These are phyloP conservation scores for Hylodesmum podocarpum DNA, from an alignment of 306 rosid genomes.

Conservation along the genomic window DNA sequence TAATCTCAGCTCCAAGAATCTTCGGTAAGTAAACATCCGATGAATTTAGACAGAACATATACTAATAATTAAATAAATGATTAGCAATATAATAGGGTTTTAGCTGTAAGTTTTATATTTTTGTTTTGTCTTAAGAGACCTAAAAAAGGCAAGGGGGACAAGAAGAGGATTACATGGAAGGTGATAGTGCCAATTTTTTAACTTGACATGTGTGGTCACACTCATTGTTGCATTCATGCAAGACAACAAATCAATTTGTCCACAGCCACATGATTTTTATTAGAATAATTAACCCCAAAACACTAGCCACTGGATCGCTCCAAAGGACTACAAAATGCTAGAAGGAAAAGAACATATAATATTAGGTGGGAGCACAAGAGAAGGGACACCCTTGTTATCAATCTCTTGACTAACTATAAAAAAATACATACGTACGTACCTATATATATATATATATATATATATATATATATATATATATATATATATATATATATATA, in stretches of 20 bases:
- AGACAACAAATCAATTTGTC: conserved; percentile 69
- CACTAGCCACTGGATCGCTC: conserved; percentile 39
- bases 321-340: conserved; percentile 35
- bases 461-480: too few relatives aligned
- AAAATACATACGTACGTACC: too few relatives aligned
- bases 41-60: conserved; percentile 36
- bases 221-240: conserved; percentile 72
- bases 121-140: conserved; percentile 24
- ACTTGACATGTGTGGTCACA: conserved; percentile 66
- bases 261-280: conserved; percentile 41
- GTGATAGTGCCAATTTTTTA: conserved; percentile 48
- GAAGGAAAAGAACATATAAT: conserved; percentile 15
- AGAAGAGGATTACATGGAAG: conserved; percentile 63
- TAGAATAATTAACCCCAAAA: conserved; percentile 38
- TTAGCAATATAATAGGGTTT: conserved; percentile 44
- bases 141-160: conserved; percentile 59
- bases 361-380: conserved; percentile 34
- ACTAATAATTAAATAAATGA: conserved; percentile 36
- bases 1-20: conserved; percentile 21
- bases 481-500: too few relatives aligned
- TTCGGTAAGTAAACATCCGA: conserved; percentile 22
- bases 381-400: conserved; percentile 29
- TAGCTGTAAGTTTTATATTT: conserved; percentile 28
- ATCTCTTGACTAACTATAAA: conserved; percentile 7
- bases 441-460: too few relatives aligned